Base-by-base conservation (phyloP, 352 stramenopile genomes). In the Globisporangium orthogonon region DNA sequence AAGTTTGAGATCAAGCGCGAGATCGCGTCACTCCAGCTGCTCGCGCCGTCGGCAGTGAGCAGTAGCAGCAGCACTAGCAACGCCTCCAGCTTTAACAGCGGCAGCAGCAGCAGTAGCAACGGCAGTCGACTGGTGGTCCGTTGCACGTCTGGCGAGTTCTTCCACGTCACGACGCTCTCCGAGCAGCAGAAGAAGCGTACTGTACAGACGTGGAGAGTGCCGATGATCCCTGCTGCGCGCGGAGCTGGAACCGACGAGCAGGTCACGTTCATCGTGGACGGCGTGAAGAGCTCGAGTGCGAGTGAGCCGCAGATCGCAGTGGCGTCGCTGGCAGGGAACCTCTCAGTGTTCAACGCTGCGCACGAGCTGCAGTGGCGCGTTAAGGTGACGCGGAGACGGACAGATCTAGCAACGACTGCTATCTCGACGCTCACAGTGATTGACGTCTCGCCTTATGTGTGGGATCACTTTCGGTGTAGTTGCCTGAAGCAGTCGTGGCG, bases 1-100 rank as follows among this genome's bases (percentile, higher is more conserved):
- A 71, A 77, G 46, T 70, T 81, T 47, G 74, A 86, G 30, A 67
- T 91, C 14, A 70, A 71, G 40, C 64, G 57, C 45, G 81, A 91
- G 59, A 76, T 91, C 47, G 78, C 87, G 58, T 67, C 70, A 29
- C 65, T 90, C 47, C 65, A 78, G 14, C 48, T 71, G 17, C 56
- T 86, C 15, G 55, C 52, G 1, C 47, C 35, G 30, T 43, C 7
- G 30, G 33, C 43, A 15, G 17, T 57, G 4, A 28, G 31, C 13
- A 18, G 13, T 4, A 41, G 23, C 31, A 30, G 10, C 30, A 64
- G n/a, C 31, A 39, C 18, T 7, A 53, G n/a, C 60, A 23, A 35
- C 33, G 33, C 4, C 35, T 7, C 9, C 35, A 10, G 35, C 35
- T 2, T 7, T 10, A 14, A 7, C 35, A 48, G 57, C 5, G 14